A percentile compares a stretch with the other conserved stretches of the same genome.
Conservation (phyloP, 495 filamentous ascomycete species). For the Articulospora tetracladia region DNA sequence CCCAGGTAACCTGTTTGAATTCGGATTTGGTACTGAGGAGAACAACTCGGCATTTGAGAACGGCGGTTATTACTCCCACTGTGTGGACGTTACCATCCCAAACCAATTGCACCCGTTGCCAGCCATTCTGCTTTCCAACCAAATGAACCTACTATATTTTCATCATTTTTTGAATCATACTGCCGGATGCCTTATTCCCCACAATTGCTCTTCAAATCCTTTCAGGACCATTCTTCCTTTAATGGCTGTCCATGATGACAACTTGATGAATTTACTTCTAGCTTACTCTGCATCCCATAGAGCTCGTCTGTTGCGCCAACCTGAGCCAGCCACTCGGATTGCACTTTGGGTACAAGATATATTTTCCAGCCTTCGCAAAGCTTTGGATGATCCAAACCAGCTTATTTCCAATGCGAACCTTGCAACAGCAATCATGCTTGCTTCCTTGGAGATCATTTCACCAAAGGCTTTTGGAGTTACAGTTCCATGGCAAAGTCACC, state of each 20-base stretch:
- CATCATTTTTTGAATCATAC: constrained; percentile 84
- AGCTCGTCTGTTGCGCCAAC: constrained; percentile 68
- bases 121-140: constrained; percentile 54
- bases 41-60: constrained; percentile 47
- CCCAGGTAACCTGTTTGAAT: constrained; percentile 25
- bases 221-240: constrained; percentile 67
- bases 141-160: constrained; percentile 62
- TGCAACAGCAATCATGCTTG: constrained; percentile 82
- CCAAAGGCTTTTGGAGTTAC: constrained; percentile 69
- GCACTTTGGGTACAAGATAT: constrained; percentile 75
- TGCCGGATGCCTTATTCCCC: constrained; percentile 65
- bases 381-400: constrained; percentile 55
- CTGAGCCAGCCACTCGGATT: constrained; percentile 74
- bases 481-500: constrained; percentile 75
- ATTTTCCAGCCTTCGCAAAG: constrained; percentile 66
- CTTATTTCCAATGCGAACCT: constrained; percentile 70
- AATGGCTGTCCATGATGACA: constrained; percentile 66
- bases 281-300: constrained; percentile 82
- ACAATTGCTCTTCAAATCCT: constrained; percentile 71
- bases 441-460: constrained; percentile 82
- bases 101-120: constrained; percentile 59
- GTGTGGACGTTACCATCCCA: constrained; percentile 57
- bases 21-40: constrained; percentile 38
- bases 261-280: constrained; percentile 73
- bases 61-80: constrained; percentile 63